phyloP scores from a whole-genome alignment of 768 basidiomycete genomes.

The Kockovaella imperatae region DNA sequence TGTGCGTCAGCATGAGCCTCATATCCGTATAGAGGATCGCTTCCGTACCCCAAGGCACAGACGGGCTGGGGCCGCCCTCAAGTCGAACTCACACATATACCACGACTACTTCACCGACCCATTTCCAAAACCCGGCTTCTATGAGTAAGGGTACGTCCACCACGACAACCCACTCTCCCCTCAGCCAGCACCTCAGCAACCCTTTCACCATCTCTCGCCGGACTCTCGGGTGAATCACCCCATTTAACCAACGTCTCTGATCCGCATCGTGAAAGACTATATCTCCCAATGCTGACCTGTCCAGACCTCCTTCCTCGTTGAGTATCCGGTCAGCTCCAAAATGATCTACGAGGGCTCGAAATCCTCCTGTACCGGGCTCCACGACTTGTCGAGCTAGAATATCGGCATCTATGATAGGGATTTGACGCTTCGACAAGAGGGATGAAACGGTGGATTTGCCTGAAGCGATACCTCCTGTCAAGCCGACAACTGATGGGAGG shows the following conservation, averaged over 20 bases:
- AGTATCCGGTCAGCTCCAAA: slow-evolving; percentile 66
- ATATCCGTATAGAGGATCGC: no score
- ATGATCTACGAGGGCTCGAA: slow-evolving; percentile 56
- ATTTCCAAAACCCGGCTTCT: slow-evolving; percentile 75
- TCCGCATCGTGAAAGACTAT: slow-evolving; percentile 73
- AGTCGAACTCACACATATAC: slow-evolving; percentile 69
- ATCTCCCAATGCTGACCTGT: slow-evolving; percentile 72
- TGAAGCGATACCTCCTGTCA: slow-evolving; percentile 93
- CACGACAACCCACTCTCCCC: slow-evolving; percentile 68
- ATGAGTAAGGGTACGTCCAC: slow-evolving; percentile 88
- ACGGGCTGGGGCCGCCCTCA: not conserved
- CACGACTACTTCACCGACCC: slow-evolving; percentile 74
- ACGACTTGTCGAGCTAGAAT: slow-evolving; percentile 77
- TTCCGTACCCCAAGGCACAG: no score
- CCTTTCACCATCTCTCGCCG: slow-evolving; percentile 63
- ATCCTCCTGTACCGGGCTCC: slow-evolving; percentile 68
- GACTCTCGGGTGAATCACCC: slow-evolving; percentile 88
- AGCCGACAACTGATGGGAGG: slow-evolving; percentile 88
- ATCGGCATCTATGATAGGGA: slow-evolving; percentile 93
- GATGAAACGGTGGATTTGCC: slow-evolving; percentile 86
- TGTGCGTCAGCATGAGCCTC: not conserved
- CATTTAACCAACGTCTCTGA: slow-evolving; percentile 66
- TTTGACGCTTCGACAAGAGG: slow-evolving; percentile 55
- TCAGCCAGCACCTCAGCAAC: slow-evolving; percentile 64
- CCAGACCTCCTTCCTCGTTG: slow-evolving; percentile 58